These are phyloP conservation scores for Protomyces arabidopsidicola DNA, from an alignment of 1,139 yeast species.

Conservation along the genomic window DNA sequence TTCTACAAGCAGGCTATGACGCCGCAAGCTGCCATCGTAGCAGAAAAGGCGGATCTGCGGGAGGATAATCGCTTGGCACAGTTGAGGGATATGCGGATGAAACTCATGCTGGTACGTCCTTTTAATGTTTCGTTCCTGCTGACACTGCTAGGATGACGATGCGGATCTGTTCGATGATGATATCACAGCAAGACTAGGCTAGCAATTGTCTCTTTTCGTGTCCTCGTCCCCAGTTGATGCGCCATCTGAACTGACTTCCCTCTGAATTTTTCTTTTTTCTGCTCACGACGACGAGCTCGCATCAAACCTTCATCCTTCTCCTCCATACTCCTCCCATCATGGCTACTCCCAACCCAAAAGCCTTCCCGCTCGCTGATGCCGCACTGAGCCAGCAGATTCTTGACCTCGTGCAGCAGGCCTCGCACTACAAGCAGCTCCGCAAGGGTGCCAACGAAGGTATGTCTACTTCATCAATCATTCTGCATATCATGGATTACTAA, in stretches of 20 bases:
- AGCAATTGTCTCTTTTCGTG: neutral
- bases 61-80: constrained; percentile 27
- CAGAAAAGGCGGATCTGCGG: constrained; percentile 26
- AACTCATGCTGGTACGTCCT: constrained; percentile 14
- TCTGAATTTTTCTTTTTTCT: neutral
- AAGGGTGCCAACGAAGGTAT: constrained; percentile 90
- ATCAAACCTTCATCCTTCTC: neutral
- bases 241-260: neutral
- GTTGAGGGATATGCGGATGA: constrained; percentile 24
- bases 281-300: no score
- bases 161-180: constrained; percentile 22
- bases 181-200: constrained; percentile 15
- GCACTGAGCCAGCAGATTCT: constrained; percentile 93
- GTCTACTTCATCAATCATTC: constrained; percentile 10
- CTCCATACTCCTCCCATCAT: constrained; percentile 29
- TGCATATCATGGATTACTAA: neutral
- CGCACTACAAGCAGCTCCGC: constrained; percentile 96
- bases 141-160: constrained; percentile 12
- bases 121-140: neutral
- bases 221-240: neutral
- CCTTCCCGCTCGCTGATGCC: constrained; percentile 98
- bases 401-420: constrained; percentile 96
- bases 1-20: constrained; percentile 39
- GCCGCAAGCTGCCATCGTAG: constrained; percentile 30
- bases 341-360: constrained; percentile 47